phyloP scores from a whole-genome alignment of 2,329 filamentous ascomycete species.

The Leptosphaerulina australis region DNA sequence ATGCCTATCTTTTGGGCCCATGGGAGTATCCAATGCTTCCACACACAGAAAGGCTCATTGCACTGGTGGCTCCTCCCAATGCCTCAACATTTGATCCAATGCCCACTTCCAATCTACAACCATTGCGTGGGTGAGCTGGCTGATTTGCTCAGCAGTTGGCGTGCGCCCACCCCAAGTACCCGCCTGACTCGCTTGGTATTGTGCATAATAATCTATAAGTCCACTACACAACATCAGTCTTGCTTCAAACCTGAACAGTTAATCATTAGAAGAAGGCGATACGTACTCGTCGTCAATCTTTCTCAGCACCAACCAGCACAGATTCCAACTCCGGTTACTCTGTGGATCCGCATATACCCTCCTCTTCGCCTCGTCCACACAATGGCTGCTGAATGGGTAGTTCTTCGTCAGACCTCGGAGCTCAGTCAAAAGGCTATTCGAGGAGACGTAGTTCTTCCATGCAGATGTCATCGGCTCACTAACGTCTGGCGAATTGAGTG shows the following conservation, averaged over 20 bases:
- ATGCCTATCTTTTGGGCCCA: too few species aligned
- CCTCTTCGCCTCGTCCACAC: constrained; percentile 68
- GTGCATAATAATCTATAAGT: constrained; percentile 66
- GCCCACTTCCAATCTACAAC: constrained; percentile 70
- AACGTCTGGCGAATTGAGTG: constrained; percentile 64
- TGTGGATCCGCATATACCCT: constrained; percentile 68
- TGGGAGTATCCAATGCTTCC: too few species aligned
- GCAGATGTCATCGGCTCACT: constrained; percentile 71
- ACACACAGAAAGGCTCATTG: too few species aligned
- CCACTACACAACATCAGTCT: constrained; percentile 52
- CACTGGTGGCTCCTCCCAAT: constrained; percentile 67
- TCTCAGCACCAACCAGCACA: constrained; percentile 72
- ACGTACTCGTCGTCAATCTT: constrained; percentile 71
- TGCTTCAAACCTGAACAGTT: not conserved
- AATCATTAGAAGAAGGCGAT: not conserved
- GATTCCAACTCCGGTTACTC: constrained; percentile 75
- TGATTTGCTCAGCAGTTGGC: constrained; percentile 62
- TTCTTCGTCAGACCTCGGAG: constrained; percentile 70
- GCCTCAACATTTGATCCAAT: constrained; percentile 68
- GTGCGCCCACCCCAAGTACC: constrained; percentile 72
- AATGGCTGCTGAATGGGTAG: constrained; percentile 68
- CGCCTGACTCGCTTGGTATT: constrained; percentile 64
- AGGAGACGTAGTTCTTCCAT: constrained; percentile 74
- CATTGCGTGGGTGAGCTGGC: constrained; percentile 67
- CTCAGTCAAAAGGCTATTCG: constrained; percentile 71